Conservation (phyloP, 177 flowering plant genomes). For the Tripterygium wilfordii region DNA sequence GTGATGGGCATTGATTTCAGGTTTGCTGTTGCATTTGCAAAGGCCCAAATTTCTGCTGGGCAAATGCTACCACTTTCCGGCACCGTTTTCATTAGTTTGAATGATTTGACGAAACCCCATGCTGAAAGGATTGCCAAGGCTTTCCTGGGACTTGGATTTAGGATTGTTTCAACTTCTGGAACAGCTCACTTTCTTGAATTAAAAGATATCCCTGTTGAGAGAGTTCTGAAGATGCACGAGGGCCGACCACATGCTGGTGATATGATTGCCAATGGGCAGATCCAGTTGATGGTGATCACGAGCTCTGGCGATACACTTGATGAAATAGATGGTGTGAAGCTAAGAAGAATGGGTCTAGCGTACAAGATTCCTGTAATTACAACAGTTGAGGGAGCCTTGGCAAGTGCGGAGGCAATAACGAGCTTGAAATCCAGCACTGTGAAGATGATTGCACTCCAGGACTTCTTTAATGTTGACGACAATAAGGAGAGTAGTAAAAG, state of each 20-base stretch:
- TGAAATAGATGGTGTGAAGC: conserved; percentile 70
- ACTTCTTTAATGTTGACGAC: conserved; percentile 42
- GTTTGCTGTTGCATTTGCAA: conserved; percentile 77
- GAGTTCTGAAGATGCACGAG: conserved; percentile 90
- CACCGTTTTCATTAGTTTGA: conserved; percentile 82
- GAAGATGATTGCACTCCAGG: conserved; percentile 80
- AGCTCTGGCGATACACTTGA: conserved; percentile 84
- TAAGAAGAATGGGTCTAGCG: conserved; percentile 90
- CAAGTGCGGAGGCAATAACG: conserved; percentile 73
- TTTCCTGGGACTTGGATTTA: conserved; percentile 65
- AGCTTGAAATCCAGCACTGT: conserved; percentile 65
- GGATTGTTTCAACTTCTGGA: conserved; percentile 72
- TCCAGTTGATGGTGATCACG: conserved; percentile 89
- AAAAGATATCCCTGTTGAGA: conserved; percentile 67
- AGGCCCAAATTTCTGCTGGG: conserved; percentile 91
- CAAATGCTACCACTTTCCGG: conserved; percentile 80
- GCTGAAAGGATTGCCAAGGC: conserved; percentile 58
- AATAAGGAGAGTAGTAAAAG: conserved; percentile 12
- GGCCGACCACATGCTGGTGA: conserved; percentile 95
- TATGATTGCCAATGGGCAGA: conserved; percentile 79
- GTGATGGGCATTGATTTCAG: conserved; percentile 86
- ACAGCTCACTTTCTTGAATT: conserved; percentile 73
- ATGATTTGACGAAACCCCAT: conserved; percentile 79
- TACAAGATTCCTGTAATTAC: conserved; percentile 87
- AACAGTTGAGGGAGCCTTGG: conserved; percentile 83